These are phyloP conservation scores for Aspergillus bombycis DNA, from an alignment of 2,329 filamentous ascomycete species.

Conservation along the genomic window DNA sequence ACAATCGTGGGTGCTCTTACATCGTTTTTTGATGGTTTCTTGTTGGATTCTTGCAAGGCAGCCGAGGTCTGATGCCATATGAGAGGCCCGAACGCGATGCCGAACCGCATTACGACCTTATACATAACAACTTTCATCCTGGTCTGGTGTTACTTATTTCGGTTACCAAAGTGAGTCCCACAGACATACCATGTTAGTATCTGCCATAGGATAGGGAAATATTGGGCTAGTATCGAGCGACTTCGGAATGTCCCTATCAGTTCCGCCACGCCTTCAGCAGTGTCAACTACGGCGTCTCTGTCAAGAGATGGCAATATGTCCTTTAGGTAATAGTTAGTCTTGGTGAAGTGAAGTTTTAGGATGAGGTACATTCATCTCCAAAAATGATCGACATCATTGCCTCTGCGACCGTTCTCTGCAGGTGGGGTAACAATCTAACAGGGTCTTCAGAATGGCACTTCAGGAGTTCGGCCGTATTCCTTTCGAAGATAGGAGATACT, in stretches of 20 bases:
- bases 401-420: conserved; percentile 1
- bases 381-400: background rate
- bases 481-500: background rate
- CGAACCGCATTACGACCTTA: background rate
- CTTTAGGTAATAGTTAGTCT: background rate
- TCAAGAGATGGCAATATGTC: background rate
- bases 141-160: background rate
- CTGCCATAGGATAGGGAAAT: background rate
- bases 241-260: background rate
- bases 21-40: background rate
- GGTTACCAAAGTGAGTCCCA: background rate
- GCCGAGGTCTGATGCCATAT: background rate
- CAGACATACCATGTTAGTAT: background rate
- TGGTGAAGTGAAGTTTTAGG: no score
- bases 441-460: background rate
- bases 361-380: background rate
- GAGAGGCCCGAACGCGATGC: background rate
- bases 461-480: background rate
- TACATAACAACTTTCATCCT: background rate
- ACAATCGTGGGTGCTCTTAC: background rate
- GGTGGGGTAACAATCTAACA: background rate
- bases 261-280: background rate
- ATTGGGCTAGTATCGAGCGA: background rate
- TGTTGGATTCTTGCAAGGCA: background rate
- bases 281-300: background rate